A percentile compares a stretch with the other conserved stretches of the same genome.
phyloP scores from a whole-genome alignment of 1,284 basidiomycete genomes.

The Wallemia ichthyophaga region DNA sequence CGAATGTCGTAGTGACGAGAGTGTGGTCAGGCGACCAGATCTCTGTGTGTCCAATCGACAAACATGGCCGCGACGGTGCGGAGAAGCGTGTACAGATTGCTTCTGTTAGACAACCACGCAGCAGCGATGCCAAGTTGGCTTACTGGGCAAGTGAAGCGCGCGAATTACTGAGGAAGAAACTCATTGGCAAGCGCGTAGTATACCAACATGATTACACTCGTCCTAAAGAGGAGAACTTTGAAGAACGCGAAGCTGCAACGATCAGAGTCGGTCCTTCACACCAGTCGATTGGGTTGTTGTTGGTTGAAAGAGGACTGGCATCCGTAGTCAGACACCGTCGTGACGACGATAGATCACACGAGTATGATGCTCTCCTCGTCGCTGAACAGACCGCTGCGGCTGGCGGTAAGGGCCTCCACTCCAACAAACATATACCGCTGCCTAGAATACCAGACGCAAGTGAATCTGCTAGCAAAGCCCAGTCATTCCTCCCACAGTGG shows the following conservation, averaged over 20 bases:
- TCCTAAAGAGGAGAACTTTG: slow-evolving; percentile 72
- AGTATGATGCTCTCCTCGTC: slow-evolving; percentile 33
- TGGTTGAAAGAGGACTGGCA: slow-evolving; percentile 75
- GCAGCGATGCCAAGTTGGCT: slow-evolving; percentile 58
- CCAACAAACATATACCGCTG: slow-evolving; percentile 46
- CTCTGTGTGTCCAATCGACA: background rate
- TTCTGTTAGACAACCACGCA: slow-evolving; percentile 14
- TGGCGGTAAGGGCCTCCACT: slow-evolving; percentile 65
- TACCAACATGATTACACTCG: slow-evolving; percentile 61
- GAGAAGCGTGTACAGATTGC: slow-evolving; percentile 1
- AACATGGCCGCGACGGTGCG: background rate
- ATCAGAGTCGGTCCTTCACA: slow-evolving; percentile 51
- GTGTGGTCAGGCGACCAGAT: background rate
- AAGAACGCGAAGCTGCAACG: slow-evolving; percentile 70
- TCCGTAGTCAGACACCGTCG: slow-evolving; percentile 68
- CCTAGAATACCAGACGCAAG: slow-evolving; percentile 59
- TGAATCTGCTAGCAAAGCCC: slow-evolving; percentile 44
- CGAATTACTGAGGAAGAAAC: slow-evolving; percentile 18
- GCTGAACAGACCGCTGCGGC: slow-evolving; percentile 23
- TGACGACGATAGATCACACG: slow-evolving; percentile 80
- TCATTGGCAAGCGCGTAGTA: slow-evolving; percentile 69
- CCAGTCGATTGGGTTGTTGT: slow-evolving; percentile 57
- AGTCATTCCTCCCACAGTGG: slow-evolving; percentile 62
- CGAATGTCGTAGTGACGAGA: slow-evolving; percentile 11
- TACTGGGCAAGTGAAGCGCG: slow-evolving; percentile 71